Evolutionary conservation across 495 filamentous ascomycete genomes (phyloP), one percentile per base, ranked within the genome.

Genomic region (Neurospora sp.): DNA sequence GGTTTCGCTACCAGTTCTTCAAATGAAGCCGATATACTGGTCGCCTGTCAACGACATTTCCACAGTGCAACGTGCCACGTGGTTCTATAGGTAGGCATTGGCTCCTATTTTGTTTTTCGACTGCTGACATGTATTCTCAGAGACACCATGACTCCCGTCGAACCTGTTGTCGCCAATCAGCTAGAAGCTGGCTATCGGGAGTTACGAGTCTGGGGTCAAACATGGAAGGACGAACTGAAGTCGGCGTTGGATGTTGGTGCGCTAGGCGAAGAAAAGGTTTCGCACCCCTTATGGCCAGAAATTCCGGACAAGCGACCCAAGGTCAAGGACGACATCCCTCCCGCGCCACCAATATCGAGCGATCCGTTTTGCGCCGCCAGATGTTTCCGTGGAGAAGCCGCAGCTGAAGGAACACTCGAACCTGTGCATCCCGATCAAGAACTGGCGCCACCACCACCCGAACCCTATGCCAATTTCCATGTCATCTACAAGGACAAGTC

Each of bases 11-110:
- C 86, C 85, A 16, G 79, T 82, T 8, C 80, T 91, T 12, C 82
- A 92, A 82, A 98, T 99, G 94, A 91, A 94, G 79, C 96, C 96
- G 0, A 98, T 98, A 48, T 99, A 99, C 77, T 99, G 96, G 96
- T 94, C 90, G 41, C 95, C 96, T n/a, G 87, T 98, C 27, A 92
- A 97, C 75, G 96, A 99, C 78, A 87, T 97, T 18, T 91, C 93
- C 10, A 84, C 86, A 11, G 94, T 98, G 9, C 83, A 92, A 77
- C 88, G 96, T 48, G 94, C 92, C 1, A 98, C 96, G 0, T 99
- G 96, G 96, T 98, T 99, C 78, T 98, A 98, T 80, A 76, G 76
- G 78, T 79, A 31, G 6, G 68, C 22, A 27, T 59, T 59, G 48
- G 48, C 5, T 4, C 12, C 48, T 12, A 10, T 59, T 5, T 27